Conservation (phyloP, 2,329 filamentous ascomycete species). For the Cladorrhinum sp. region DNA sequence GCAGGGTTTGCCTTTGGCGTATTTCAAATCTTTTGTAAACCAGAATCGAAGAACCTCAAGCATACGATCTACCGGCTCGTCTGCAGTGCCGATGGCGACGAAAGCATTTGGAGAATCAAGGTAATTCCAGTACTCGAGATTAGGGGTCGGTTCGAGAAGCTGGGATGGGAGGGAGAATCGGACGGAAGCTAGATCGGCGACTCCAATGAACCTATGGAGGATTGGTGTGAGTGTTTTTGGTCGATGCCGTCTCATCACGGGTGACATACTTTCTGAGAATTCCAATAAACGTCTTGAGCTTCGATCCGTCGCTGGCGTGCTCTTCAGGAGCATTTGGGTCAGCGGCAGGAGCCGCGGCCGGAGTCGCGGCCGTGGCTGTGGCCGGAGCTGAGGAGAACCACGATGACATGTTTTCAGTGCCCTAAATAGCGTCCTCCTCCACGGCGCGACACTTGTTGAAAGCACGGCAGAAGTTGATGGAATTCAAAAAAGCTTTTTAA, state of each 20-base stretch:
- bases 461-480: not conserved
- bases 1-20: constrained; percentile 96
- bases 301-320: constrained; percentile 72
- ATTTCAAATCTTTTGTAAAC: constrained; percentile 99
- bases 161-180: constrained; percentile 95
- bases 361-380: constrained; percentile 21
- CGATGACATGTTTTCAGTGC: constrained; percentile 17
- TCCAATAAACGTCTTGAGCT: constrained; percentile 82
- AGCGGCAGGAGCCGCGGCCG: constrained; percentile 28
- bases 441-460: constrained; percentile 3
- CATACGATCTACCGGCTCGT: constrained; percentile 90
- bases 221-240: constrained; percentile 29
- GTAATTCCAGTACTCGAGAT: constrained; percentile 99
- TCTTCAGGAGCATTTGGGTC: constrained; percentile 40
- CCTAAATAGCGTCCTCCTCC: not conserved
- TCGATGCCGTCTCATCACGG: not conserved
- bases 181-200: constrained; percentile 90
- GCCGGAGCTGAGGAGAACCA: constrained; percentile 18
- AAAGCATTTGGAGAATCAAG: constrained; percentile 93
- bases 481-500: too few relatives aligned
- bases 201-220: constrained; percentile 78
- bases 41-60: constrained; percentile 92
- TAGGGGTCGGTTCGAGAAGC: constrained; percentile 91
- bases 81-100: constrained; percentile 75
- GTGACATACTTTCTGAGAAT: constrained; percentile 74